Evolutionary conservation across 176 grass and related monocot genomes (phyloP).

Genomic region (Cenchrus fungigraminus): DNA sequence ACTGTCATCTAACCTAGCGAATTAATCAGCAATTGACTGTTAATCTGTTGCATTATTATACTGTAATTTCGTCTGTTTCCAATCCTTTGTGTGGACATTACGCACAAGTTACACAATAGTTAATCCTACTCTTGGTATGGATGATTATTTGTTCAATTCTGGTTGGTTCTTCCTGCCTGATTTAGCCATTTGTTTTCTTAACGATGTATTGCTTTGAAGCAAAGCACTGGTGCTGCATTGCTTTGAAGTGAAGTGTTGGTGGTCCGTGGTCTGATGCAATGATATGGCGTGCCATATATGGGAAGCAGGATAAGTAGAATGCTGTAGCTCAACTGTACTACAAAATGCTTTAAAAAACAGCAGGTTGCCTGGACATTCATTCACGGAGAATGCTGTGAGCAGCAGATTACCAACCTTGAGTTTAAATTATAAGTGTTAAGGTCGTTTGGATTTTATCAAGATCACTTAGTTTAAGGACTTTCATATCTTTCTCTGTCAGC

Average conservation of each 20-base stretch:
- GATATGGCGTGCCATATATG: background rate
- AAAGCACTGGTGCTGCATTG: background rate
- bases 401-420: slow-evolving; percentile 8
- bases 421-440: background rate
- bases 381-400: background rate
- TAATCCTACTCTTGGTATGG: slow-evolving; percentile 56
- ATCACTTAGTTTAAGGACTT: background rate
- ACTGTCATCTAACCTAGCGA: background rate
- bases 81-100: background rate
- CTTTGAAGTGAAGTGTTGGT: slow-evolving; percentile 17
- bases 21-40: background rate
- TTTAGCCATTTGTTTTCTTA: slow-evolving; percentile 1
- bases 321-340: background rate
- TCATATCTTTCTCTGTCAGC: background rate
- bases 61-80: background rate
- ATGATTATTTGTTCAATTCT: background rate
- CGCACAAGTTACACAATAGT: background rate
- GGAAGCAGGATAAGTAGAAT: background rate
- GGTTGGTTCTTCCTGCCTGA: background rate
- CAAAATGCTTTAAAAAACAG: slow-evolving; percentile 2
- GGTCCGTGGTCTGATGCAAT: slow-evolving; percentile 29
- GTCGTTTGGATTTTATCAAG: background rate
- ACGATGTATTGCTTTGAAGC: slow-evolving; percentile 25
- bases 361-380: background rate
- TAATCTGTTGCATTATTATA: background rate